These are phyloP conservation scores for Paraurostyla sp. DNA, from an alignment of 73 alveolate genomes.

Conservation along the genomic window DNA sequence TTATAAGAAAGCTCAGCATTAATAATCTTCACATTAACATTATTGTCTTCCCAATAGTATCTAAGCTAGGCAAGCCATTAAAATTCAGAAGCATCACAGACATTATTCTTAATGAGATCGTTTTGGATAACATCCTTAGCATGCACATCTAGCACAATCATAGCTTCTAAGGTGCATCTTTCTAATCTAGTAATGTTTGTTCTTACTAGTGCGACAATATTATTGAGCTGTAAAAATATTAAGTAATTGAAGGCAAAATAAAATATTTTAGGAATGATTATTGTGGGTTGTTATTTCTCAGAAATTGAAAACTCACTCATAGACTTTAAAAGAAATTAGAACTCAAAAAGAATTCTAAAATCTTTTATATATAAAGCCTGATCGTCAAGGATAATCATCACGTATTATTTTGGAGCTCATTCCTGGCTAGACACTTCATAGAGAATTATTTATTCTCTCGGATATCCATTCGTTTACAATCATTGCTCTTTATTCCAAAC, in stretches of 20 bases:
- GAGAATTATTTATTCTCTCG: slow-evolving; percentile 4
- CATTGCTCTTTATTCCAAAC: slow-evolving; percentile 6
- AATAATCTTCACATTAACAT: slow-evolving; percentile 92
- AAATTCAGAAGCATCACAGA: slow-evolving; percentile 89
- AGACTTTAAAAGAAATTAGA: background rate
- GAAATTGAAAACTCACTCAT: slow-evolving; percentile 67
- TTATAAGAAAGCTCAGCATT: slow-evolving; percentile 92
- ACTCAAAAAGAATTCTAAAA: slow-evolving; percentile 52
- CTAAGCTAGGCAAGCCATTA: slow-evolving; percentile 98
- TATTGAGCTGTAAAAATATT: slow-evolving; percentile 84
- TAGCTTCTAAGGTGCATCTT: slow-evolving; percentile 96
- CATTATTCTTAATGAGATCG: slow-evolving; percentile 84
- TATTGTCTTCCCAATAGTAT: slow-evolving; percentile 96
- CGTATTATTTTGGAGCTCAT: slow-evolving; percentile 47
- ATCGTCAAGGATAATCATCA: slow-evolving; percentile 37
- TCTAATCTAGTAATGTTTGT: slow-evolving; percentile 96
- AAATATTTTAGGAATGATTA: slow-evolving; percentile 54
- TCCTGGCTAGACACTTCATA: slow-evolving; percentile 68
- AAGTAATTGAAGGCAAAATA: background rate
- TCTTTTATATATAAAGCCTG: slow-evolving; percentile 25
- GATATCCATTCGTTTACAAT: slow-evolving; percentile 63
- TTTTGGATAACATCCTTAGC: slow-evolving; percentile 93
- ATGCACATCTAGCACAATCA: slow-evolving; percentile 98
- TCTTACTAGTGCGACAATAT: slow-evolving; percentile 98
- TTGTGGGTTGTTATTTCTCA: background rate